Evolutionary conservation across 2,329 filamentous ascomycete genomes (phyloP).

Genomic region (Sporothrix pseudoabietina): DNA sequence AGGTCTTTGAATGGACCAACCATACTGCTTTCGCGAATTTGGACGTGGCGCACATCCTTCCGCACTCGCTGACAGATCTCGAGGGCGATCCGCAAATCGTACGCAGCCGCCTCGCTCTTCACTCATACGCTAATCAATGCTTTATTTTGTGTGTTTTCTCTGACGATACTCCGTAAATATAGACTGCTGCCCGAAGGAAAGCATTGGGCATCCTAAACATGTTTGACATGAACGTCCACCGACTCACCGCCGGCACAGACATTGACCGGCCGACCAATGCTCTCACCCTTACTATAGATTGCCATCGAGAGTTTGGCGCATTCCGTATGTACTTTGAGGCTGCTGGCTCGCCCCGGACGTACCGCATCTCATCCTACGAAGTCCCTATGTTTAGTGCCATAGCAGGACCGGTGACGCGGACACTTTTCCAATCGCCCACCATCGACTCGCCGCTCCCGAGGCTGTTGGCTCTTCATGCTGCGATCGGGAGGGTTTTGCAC

Average conservation of each 20-base stretch:
- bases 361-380: conserved; percentile 20
- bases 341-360: conserved; percentile 6
- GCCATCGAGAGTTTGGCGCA: conserved; percentile 18
- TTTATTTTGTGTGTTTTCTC: too few relatives aligned
- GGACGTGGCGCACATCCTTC: conserved; percentile 14
- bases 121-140: too few relatives aligned
- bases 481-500: conserved; percentile 16
- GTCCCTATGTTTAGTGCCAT: background rate
- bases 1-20: conserved; percentile 10
- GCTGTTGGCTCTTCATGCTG: conserved; percentile 23
- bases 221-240: conserved; percentile 23
- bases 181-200: conserved; percentile 21
- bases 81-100: conserved; percentile 17
- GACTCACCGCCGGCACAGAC: conserved; percentile 2
- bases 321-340: conserved; percentile 25
- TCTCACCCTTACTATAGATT: conserved; percentile 14
- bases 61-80: conserved; percentile 7
- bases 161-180: background rate
- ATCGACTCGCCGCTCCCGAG: conserved; percentile 23
- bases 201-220: conserved; percentile 14
- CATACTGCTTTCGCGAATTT: background rate
- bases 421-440: conserved; percentile 19
- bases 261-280: conserved; percentile 26
- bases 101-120: background rate
- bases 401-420: conserved; percentile 19